phyloP scores from a whole-genome alignment of 768 basidiomycete species.

The Macrolepiota fuliginosa region DNA sequence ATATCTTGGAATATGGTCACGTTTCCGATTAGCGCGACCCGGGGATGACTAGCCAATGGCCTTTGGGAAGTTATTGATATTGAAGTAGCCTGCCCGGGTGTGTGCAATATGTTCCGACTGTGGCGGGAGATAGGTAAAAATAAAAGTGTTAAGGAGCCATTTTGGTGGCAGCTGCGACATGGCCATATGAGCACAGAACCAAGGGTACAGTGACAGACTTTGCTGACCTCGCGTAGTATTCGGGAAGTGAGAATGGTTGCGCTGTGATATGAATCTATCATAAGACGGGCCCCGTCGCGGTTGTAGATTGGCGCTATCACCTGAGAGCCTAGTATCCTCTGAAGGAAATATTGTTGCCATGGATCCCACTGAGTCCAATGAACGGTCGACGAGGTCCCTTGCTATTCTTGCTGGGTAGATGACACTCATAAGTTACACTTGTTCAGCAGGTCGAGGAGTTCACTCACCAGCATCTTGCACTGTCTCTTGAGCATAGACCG shows the following conservation, averaged over 20 bases:
- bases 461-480: constrained; percentile 46
- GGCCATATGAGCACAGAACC: not conserved
- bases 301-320: constrained; percentile 21
- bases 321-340: constrained; percentile 35
- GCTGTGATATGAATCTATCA: constrained; percentile 27
- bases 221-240: constrained; percentile 45
- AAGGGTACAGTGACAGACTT: not conserved
- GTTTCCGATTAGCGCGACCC: constrained; percentile 50
- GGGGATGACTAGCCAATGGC: constrained; percentile 41
- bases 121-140: constrained; percentile 56
- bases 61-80: constrained; percentile 37
- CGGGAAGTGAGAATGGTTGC: constrained; percentile 49
- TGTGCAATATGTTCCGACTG: constrained; percentile 44
- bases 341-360: constrained; percentile 50
- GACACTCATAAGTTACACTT: not conserved
- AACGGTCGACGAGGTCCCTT: constrained; percentile 37
- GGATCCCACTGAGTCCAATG: constrained; percentile 37
- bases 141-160: constrained; percentile 51
- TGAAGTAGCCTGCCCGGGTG: constrained; percentile 38
- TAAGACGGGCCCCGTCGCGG: not conserved
- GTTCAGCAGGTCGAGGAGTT: not conserved
- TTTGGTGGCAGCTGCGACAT: constrained; percentile 40
- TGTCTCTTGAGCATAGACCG: constrained; percentile 31
- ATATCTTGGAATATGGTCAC: constrained; percentile 41
- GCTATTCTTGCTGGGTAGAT: constrained; percentile 37